A percentile compares a stretch with the other conserved stretches of the same genome.
phyloP scores from a whole-genome alignment of 129 eudicot species.

The Logfia minima region DNA sequence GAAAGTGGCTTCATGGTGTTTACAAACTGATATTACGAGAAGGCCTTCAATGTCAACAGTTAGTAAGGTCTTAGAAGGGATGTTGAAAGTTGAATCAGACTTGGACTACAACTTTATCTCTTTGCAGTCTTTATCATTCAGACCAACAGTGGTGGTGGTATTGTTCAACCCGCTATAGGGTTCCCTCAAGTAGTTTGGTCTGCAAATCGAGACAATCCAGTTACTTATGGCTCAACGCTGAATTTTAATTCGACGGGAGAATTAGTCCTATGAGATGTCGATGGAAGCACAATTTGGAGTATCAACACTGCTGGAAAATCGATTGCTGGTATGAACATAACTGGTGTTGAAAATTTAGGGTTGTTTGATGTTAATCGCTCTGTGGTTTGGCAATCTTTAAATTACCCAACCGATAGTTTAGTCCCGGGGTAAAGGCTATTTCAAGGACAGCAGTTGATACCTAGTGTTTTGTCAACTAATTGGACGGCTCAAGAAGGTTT shows the following conservation, averaged over 20 bases:
- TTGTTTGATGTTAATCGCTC: slow-evolving; percentile 5
- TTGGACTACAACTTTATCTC: slow-evolving; percentile 11
- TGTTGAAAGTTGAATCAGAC: slow-evolving; percentile 12
- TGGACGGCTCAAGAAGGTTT: slow-evolving; percentile 7
- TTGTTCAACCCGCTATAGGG: neutral
- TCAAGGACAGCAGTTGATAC: slow-evolving; percentile 1
- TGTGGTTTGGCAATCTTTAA: slow-evolving; percentile 29
- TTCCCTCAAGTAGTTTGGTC: slow-evolving; percentile 29
- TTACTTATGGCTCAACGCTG: slow-evolving; percentile 11
- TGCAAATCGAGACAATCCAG: slow-evolving; percentile 33
- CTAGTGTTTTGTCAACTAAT: slow-evolving; percentile 22
- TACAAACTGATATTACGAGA: slow-evolving; percentile 19
- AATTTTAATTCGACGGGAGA: slow-evolving; percentile 21
- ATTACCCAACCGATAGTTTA: slow-evolving; percentile 34
- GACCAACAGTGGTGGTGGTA: neutral
- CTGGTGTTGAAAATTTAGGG: slow-evolving; percentile 15
- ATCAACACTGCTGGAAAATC: slow-evolving; percentile 14
- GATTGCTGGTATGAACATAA: slow-evolving; percentile 26
- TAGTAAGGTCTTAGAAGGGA: slow-evolving; percentile 25
- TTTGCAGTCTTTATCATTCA: slow-evolving; percentile 18
- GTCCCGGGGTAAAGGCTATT: slow-evolving; percentile 19
- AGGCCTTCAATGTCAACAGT: slow-evolving; percentile 33
- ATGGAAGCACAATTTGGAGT: slow-evolving; percentile 30
- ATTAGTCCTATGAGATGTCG: slow-evolving; percentile 2
- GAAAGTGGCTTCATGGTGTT: slow-evolving; percentile 38